Evolutionary conservation across 139 green algal genomes (phyloP), one percentile per base, ranked within the genome.

Genomic region (Choricystis sp.): DNA sequence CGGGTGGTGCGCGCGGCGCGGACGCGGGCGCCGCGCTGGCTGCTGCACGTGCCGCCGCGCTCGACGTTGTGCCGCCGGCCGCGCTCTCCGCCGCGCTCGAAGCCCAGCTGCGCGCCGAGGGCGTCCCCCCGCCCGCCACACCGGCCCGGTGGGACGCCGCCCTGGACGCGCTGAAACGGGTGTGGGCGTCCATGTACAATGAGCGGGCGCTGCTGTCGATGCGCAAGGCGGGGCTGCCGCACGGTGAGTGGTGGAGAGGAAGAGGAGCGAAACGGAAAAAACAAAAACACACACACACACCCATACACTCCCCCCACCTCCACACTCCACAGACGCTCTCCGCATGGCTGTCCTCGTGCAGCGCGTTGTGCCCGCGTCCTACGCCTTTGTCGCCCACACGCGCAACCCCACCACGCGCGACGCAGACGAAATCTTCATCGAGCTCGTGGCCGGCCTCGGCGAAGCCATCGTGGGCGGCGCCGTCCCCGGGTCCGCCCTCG

Each of bases 361-460:
- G 85, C 78, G 83, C 23, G 85, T 97, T 23, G 87, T 98, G 63
- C 83, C 84, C 0, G 86, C 89, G 9, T 76, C 88, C 49, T 99
- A 99, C 69, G 93, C 93, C 1, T 99, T 96, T 72, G 93, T 99
- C 21, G 92, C 98, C 73, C 93, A 99, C 87, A 99, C 93, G 25
- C 82, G 81, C 60, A 98, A 99, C 76, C 93, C 93, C 60, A 82
- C 77, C 55, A 94, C 67, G 16, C 64, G 72, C 26, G 56, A 83
- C 70, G 64, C 79, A 19, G 55, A 74, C 1, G 86, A 98, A 77
- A 85, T 98, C 48, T 99, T 96, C 77, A 86, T 78, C 59, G 93
- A 99, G 85, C 40, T 97, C 57, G 93, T 98, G 27, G 81, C 76
- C 59, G 93, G 93, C 20, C 79, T 99, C 61, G 93, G 88, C 29